phyloP scores from a whole-genome alignment of 345 rosid species.

The Salix brachista region DNA sequence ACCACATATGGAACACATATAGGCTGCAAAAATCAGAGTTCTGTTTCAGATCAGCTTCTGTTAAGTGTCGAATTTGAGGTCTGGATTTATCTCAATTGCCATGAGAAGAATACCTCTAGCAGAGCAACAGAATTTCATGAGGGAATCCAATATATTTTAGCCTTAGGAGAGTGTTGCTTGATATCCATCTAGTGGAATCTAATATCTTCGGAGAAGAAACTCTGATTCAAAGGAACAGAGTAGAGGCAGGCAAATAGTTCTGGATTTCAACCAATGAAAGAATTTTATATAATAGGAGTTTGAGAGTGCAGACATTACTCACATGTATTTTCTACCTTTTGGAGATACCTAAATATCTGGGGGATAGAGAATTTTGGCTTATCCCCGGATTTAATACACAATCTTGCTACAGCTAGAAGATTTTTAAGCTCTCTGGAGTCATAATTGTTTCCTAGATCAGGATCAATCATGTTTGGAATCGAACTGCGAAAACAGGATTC shows the following conservation, averaged over 20 bases:
- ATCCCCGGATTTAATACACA: conserved; percentile 59
- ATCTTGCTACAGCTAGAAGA: conserved; percentile 66
- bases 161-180: neutral
- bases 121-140: neutral
- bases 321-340: conserved; percentile 32
- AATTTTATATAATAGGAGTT: neutral
- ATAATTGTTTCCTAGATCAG: conserved; percentile 71
- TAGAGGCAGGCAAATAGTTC: neutral
- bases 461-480: conserved; percentile 77
- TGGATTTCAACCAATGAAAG: neutral
- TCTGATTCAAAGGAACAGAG: neutral
- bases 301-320: neutral
- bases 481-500: conserved; percentile 59
- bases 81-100: neutral
- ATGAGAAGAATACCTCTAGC: neutral
- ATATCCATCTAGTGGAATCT: neutral
- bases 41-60: neutral
- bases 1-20: neutral
- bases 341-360: conserved; percentile 64
- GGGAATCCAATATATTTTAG: neutral
- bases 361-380: conserved; percentile 53
- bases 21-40: neutral
- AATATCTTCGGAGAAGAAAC: neutral
- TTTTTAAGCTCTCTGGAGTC: conserved; percentile 60
- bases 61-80: neutral